These are phyloP conservation scores for Malbranchea cinnamomea DNA, from an alignment of 2,329 filamentous ascomycete genomes.

Conservation along the genomic window DNA sequence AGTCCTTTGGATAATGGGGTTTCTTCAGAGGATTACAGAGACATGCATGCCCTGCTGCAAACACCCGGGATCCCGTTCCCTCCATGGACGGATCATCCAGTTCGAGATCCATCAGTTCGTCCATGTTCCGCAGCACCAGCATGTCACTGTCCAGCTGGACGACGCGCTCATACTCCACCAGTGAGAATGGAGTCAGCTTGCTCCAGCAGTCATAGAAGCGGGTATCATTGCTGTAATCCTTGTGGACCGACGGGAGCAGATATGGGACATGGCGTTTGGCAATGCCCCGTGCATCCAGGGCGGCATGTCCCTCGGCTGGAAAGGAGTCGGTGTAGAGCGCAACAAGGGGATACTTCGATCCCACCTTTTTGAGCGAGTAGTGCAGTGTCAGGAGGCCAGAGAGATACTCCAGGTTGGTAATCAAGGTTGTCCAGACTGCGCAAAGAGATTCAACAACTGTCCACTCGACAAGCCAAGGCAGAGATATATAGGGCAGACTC, in stretches of 20 bases:
- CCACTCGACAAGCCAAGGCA: no score
- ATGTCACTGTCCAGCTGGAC: slow-evolving; percentile 83
- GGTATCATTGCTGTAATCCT: slow-evolving; percentile 60
- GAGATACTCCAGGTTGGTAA: slow-evolving; percentile 73
- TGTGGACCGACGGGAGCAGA: slow-evolving; percentile 49
- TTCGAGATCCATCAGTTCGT: slow-evolving; percentile 73
- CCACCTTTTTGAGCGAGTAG: slow-evolving; percentile 52
- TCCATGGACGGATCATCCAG: slow-evolving; percentile 44
- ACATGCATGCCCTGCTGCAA: slow-evolving; percentile 73
- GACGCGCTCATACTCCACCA: slow-evolving; percentile 62
- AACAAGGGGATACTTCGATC: slow-evolving; percentile 61
- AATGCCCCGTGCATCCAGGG: slow-evolving; percentile 55
- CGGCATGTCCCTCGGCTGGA: slow-evolving; percentile 50
- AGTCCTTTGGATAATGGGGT: slow-evolving; percentile 61
- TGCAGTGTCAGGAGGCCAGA: slow-evolving; percentile 69
- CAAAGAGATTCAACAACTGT: not conserved
- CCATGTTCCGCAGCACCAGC: slow-evolving; percentile 72
- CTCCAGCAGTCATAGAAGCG: slow-evolving; percentile 86
- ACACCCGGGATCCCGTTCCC: slow-evolving; percentile 48
- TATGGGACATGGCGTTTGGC: slow-evolving; percentile 55
- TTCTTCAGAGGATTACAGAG: slow-evolving; percentile 72
- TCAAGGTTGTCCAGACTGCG: slow-evolving; percentile 71
- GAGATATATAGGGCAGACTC: no score
- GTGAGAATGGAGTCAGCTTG: slow-evolving; percentile 65
- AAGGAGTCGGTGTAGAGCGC: slow-evolving; percentile 72